Evolutionary conservation across 352 stramenopile genomes (phyloP), one percentile per base, ranked within the genome.

Genomic region (Phytophthora agathidicida): DNA sequence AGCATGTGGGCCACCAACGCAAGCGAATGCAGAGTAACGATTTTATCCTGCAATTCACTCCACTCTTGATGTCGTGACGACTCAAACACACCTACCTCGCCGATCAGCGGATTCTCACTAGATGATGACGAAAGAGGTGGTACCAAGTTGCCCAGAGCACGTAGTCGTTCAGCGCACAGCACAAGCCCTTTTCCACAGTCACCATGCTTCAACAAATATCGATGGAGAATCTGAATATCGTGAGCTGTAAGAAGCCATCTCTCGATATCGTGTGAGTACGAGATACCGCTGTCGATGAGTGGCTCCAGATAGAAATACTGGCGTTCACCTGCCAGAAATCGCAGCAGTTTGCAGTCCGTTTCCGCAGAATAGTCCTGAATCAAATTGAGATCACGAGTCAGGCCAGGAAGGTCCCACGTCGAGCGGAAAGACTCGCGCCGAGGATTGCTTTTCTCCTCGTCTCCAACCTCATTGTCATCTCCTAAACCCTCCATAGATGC

Each of bases 291-390:
- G 35, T 13, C 35, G 17, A 19, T 20, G 11, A 91, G 64, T 1
- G 77, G 77, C 42, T 91, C 78, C 17, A 93, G 47, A 49, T 91
- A 93, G 22, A 93, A 93, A 24, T 93, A 93, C 47, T 93, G 83
- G 5, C 83, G 78, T 48, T 91, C 72, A 1, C 83, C 83, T 24
- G 74, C 71, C 3, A 93, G 36, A 17, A 89, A 76, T 8, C 53
- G 73, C 17, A 93, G 63, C 28, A 93, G n/a, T 30, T 72, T 71
- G 38, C 77, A 88, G 7, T 89, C 56, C 9, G 66, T 88, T 57
- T 93, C 83, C 7, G 73, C 66, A 3, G 73, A 78, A 68, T 91
- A 93, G 49, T 90, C 83, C 32, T 91, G 83, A 41, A 93, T 83
- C 62, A 91, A 65, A 49, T 93, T 93, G 36, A 93, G 61, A 26